phyloP scores from a whole-genome alignment of 257 asterid species.

The Petunia axillaris region DNA sequence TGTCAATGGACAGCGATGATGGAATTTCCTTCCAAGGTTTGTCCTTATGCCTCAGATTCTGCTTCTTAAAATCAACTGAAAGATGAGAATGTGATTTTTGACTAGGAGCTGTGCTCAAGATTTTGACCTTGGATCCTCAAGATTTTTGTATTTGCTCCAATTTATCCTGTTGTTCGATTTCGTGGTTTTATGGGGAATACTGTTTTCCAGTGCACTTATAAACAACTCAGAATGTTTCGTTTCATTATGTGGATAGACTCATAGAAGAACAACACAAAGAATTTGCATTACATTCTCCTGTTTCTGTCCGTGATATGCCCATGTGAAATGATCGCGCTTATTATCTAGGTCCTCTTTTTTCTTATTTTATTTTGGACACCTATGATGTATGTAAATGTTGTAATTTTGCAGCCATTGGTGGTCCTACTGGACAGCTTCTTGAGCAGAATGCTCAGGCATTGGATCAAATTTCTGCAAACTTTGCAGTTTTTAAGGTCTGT shows the following conservation, averaged over 20 bases:
- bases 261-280: neutral
- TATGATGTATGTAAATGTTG: conserved; percentile 23
- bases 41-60: conserved; percentile 26
- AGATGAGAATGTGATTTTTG: neutral
- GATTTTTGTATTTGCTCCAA: neutral
- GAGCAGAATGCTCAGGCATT: conserved; percentile 75
- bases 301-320: neutral
- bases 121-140: neutral
- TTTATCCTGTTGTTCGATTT: neutral
- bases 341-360: neutral
- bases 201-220: neutral
- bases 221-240: neutral
- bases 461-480: conserved; percentile 81
- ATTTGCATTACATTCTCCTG: neutral
- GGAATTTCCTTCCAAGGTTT: conserved; percentile 77
- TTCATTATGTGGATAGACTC: neutral
- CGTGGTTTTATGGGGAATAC: neutral
- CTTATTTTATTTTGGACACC: neutral
- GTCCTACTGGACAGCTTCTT: conserved; percentile 70
- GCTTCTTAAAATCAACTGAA: conserved; percentile 2
- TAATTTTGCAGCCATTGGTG: conserved; percentile 74
- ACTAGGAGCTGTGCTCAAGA: neutral
- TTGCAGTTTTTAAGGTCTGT: conserved; percentile 65
- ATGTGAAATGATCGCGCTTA: neutral
- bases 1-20: conserved; percentile 78